Evolutionary conservation across 371 early-diverging fungal genomes (phyloP).

Genomic region (Capillidium heterosporum): DNA sequence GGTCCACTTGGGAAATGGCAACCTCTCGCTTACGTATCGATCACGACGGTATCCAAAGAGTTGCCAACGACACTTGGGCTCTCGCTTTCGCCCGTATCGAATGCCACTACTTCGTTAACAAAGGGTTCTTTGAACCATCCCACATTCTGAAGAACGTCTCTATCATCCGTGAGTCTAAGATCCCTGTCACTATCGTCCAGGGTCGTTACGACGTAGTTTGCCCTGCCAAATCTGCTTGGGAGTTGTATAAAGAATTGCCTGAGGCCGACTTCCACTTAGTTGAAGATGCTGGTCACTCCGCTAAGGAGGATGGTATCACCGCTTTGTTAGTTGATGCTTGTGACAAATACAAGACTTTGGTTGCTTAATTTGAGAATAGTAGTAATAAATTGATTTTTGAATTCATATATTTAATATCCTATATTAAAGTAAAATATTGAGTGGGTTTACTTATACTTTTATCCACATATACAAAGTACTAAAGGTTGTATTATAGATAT

Average conservation of each 20-base stretch:
- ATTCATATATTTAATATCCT: too few relatives aligned
- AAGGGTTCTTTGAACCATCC: slow-evolving; percentile 37
- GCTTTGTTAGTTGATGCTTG: slow-evolving; percentile 26
- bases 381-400: too few relatives aligned
- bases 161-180: slow-evolving; percentile 20
- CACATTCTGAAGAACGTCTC: slow-evolving; percentile 32
- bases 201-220: slow-evolving; percentile 41
- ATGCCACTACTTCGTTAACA: slow-evolving; percentile 41
- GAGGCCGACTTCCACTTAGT: slow-evolving; percentile 37
- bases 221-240: slow-evolving; percentile 36
- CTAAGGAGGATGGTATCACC: slow-evolving; percentile 27
- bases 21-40: slow-evolving; percentile 27
- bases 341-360: slow-evolving; percentile 23
- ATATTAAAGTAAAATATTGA: too few relatives aligned
- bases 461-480: too few relatives aligned
- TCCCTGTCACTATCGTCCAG: slow-evolving; percentile 37
- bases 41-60: slow-evolving; percentile 24
- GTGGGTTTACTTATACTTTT: too few relatives aligned
- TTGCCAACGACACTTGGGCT: slow-evolving; percentile 32
- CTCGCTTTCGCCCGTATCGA: slow-evolving; percentile 46
- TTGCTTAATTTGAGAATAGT: too few relatives aligned
- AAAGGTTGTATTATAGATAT: too few relatives aligned
- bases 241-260: slow-evolving; percentile 36
- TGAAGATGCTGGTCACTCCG: slow-evolving; percentile 36
- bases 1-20: slow-evolving; percentile 37